Evolutionary conservation across 2,329 filamentous ascomycete species (phyloP).

Genomic region (Botrytis cinerea): DNA sequence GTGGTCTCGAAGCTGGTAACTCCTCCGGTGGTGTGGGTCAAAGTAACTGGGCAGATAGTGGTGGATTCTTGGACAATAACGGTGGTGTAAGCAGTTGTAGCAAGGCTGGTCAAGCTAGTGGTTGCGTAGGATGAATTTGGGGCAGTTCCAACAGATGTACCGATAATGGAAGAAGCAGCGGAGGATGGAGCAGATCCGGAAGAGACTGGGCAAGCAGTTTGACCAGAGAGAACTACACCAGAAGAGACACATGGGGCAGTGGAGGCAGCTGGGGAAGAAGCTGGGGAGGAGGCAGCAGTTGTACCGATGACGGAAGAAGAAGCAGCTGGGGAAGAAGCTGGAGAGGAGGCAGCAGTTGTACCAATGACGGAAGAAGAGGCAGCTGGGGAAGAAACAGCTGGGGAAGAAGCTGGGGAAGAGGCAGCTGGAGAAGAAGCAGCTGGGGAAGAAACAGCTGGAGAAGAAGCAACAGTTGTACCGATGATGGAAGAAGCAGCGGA

Average conservation of each 20-base stretch:
- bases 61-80: conserved; percentile 33
- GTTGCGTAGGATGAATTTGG: not conserved
- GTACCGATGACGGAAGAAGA: not conserved
- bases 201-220: not conserved
- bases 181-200: not conserved
- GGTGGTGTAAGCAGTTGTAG: conserved; percentile 30
- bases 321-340: not conserved
- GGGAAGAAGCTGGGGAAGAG: not conserved
- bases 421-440: not conserved
- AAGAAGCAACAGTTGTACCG: no score
- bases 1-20: conserved; percentile 4
- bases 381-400: not conserved
- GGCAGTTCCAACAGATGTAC: conserved; percentile 8
- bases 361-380: no score
- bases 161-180: not conserved
- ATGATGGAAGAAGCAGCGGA: not conserved
- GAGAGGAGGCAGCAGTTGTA: not conserved
- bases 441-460: not conserved
- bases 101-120: not conserved
- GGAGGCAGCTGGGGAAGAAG: not conserved
- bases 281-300: not conserved
- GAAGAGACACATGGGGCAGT: not conserved
- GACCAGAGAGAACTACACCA: not conserved
- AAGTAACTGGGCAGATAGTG: conserved; percentile 40
- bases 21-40: conserved; percentile 2